Base-by-base conservation (phyloP, 352 stramenopile genomes). In the Globisporangium takayamanum region DNA sequence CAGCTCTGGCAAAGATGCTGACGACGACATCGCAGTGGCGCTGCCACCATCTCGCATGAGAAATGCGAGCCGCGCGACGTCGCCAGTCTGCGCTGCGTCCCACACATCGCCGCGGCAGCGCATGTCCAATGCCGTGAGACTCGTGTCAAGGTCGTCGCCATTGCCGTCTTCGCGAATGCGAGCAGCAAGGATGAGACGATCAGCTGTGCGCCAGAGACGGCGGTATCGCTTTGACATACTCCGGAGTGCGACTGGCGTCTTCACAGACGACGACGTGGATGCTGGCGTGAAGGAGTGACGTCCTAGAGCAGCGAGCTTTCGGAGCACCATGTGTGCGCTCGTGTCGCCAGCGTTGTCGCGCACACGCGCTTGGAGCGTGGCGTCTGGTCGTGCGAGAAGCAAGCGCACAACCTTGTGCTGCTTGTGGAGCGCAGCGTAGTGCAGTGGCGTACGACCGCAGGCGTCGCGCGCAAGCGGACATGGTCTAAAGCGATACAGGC, bases 371-470 rank as follows among this genome's bases (percentile, higher is more conserved):
- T 90, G 80, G 7, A 86, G 28, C 39, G 51, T 57, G 2, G 59
- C 71, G 49, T 90, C 71, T 33, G 54, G 16, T 20, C 66, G 74
- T 15, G 30, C 51, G 0, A 90, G 26, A 2, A 90, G 58, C 14
- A 57, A 41, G 12, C 58, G 72, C 18, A 69, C 55, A 5, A 83
- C 56, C 11, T 62, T 58, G 5, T 70, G 62, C 11, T 74, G 65
- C 16, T 82, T 72, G 4, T 47, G 63, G 20, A 88, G 59, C 2
- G 76, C 70, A 18, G 78, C 76, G 12, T 88, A 76, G 30, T 90
- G 78, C 37, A 90, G 50, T 37, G 72, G 59, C 48, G 74, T 66
- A 0, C 80, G 71, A 2, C 76, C 77, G n/a, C 65, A 70, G 0
- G 52, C 41, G 30, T 87, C 75, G 36, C 67, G 60, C 16, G 66